Percentiles rank a stretch among this genome's conserved stretches.
Conservation (phyloP, 768 basidiomycete species). For the Crucibulum laeve region DNA sequence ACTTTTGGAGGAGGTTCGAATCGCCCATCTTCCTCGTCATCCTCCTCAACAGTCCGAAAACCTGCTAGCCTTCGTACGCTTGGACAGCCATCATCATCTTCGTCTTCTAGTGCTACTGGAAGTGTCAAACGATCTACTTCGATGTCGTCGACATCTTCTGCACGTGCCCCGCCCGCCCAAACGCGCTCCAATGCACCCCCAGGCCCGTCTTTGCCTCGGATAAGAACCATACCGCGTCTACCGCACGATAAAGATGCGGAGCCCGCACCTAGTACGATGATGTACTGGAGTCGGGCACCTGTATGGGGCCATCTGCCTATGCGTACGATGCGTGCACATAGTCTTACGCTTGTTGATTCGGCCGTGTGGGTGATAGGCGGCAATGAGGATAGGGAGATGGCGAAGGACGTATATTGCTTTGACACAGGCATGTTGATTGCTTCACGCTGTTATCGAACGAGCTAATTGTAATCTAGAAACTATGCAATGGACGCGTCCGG, state of each 20-base stretch:
- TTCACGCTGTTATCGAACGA: constrained; percentile 3
- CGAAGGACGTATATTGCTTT: constrained; percentile 77
- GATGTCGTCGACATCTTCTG: constrained; percentile 9
- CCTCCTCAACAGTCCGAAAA: background rate
- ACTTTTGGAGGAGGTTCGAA: constrained; percentile 4
- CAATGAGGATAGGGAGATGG: constrained; percentile 75
- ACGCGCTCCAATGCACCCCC: no score
- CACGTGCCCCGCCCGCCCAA: constrained; percentile 1
- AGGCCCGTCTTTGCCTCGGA: constrained; percentile 26
- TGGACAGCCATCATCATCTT: constrained; percentile 14
- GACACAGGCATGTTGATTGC: constrained; percentile 58
- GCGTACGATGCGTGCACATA: constrained; percentile 76
- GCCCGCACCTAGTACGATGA: constrained; percentile 63
- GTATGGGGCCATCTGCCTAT: constrained; percentile 68
- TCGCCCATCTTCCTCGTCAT: background rate
- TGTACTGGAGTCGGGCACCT: constrained; percentile 86
- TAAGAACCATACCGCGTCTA: constrained; percentile 50
- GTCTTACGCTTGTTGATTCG: constrained; percentile 77
- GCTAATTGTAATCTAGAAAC: constrained; percentile 50
- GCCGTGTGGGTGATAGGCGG: constrained; percentile 88
- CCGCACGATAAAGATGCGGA: constrained; percentile 58
- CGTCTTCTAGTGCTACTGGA: constrained; percentile 4
- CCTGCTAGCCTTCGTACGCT: constrained; percentile 31
- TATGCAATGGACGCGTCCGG: constrained; percentile 84
- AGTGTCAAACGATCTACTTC: constrained; percentile 15